Base-by-base conservation (phyloP, 176 grass and related monocot genomes). In the Phoenix roebelenii region DNA sequence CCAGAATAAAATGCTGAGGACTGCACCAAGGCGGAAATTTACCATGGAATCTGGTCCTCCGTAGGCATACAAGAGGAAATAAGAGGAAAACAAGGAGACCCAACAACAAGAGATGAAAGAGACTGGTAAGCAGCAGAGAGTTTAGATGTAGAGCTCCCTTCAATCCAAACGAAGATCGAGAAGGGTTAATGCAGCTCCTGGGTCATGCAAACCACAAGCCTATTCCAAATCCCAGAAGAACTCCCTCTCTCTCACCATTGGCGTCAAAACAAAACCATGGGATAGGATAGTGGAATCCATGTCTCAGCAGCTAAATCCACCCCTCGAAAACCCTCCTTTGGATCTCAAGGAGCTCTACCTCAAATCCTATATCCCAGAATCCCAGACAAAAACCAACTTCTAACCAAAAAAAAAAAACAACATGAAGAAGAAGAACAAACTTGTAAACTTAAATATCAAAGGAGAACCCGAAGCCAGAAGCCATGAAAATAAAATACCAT, bases 131-230 rank as follows among this genome's bases (percentile, higher is more conserved):
- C 3, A 61, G 54, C 19, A 52, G 49, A 5, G 52, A 63, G 59
- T 54, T 28, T 61, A 54, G 74, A 83, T 67, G 80, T 74, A 95
- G 85, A 95, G 85, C 89, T 89, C 85, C 89, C 89, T 95, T 95
- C 89, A 85, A 89, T 80, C 85, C 82, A 95, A 95, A 85, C 44
- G 85, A 77, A 49, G 85, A 72, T 69, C 75, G 57, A 59, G 52
- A 18, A 74, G 64, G 77, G 78, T 58, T 35, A 70, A 54, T 72
- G n/a, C 81, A 59, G 85, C 89, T 95, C 85, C 76, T 58, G 48
- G 69, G 76, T 72, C 86, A 95, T 85, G 85, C 85, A 95, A 95
- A 15, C 82, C 89, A 82, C 85, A 73, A 77, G 74, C 82, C 81
- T 61, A 73, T 83, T 78, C 83, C 85, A 85, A 74, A 4, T 50